Percentiles rank a stretch among this genome's conserved stretches.
Conservation (phyloP, 164 flowering plant species). For the Chimonanthus praecox region DNA sequence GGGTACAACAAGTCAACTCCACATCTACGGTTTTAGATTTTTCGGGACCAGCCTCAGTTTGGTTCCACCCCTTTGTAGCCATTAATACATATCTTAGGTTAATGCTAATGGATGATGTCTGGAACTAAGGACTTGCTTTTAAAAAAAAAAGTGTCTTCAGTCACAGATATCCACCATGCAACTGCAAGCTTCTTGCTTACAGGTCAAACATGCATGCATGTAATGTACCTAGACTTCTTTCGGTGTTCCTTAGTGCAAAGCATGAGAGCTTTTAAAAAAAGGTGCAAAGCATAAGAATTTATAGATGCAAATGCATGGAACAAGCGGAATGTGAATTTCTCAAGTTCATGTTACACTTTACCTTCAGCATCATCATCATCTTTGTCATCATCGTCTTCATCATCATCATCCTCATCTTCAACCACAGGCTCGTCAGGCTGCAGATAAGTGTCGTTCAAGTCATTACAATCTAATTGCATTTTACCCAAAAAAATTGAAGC, state of each 20-base stretch:
- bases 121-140: too few relatives aligned
- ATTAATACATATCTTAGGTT: too few relatives aligned
- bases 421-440: slow-evolving; percentile 52
- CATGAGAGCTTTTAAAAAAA: too few relatives aligned
- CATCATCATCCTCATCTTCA: slow-evolving; percentile 53
- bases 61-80: too few relatives aligned
- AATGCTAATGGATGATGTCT: too few relatives aligned
- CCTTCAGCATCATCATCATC: slow-evolving; percentile 47
- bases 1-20: neutral
- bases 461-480: neutral
- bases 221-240: neutral
- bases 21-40: too few relatives aligned
- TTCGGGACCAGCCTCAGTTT: too few relatives aligned
- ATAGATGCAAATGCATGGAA: neutral
- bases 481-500: neutral
- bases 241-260: too few relatives aligned
- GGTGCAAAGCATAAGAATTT: neutral
- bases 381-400: slow-evolving; percentile 50
- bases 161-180: neutral
- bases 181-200: neutral
- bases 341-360: slow-evolving; percentile 3
- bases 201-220: neutral
- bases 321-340: neutral
- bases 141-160: too few relatives aligned
- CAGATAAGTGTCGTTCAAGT: neutral